Evolutionary conservation across 2,329 filamentous ascomycete genomes (phyloP).

Genomic region (Neonectria ditissima): DNA sequence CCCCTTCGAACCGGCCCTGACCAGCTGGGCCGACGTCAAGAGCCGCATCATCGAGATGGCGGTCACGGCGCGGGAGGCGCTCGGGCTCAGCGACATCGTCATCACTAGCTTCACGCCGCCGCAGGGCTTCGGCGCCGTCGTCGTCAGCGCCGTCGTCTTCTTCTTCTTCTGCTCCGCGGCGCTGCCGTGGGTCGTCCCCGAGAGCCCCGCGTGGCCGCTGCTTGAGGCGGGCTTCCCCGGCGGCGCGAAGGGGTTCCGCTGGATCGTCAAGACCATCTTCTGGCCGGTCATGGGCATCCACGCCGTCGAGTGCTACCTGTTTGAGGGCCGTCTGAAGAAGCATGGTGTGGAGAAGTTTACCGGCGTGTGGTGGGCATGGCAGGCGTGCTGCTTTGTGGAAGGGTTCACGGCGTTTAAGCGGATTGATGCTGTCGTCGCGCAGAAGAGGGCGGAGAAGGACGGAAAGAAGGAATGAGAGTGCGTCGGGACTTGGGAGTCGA

Average conservation of each 20-base stretch:
- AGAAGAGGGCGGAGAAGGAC: slow-evolving; percentile 56
- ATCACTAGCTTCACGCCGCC: slow-evolving; percentile 58
- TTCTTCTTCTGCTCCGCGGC: slow-evolving; percentile 65
- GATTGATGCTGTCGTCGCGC: slow-evolving; percentile 62
- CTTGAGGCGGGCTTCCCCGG: slow-evolving; percentile 66
- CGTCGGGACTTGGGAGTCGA: no score
- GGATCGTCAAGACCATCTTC: slow-evolving; percentile 70
- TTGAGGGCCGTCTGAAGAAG: slow-evolving; percentile 61
- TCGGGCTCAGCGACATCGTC: slow-evolving; percentile 67
- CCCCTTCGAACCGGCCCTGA: slow-evolving; percentile 77
- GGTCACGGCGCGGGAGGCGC: slow-evolving; percentile 64
- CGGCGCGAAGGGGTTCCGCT: slow-evolving; percentile 69
- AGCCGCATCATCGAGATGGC: slow-evolving; percentile 79
- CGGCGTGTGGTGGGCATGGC: slow-evolving; percentile 68
- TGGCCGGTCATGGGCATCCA: slow-evolving; percentile 74
- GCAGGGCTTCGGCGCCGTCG: slow-evolving; percentile 58
- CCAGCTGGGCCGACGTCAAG: slow-evolving; percentile 74
- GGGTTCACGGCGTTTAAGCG: slow-evolving; percentile 63
- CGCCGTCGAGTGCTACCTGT: slow-evolving; percentile 67
- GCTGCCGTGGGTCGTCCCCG: slow-evolving; percentile 63
- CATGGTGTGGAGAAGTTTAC: slow-evolving; percentile 61
- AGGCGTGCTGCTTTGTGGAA: slow-evolving; percentile 64
- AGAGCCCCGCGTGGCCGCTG: slow-evolving; percentile 61
- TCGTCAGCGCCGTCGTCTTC: slow-evolving; percentile 66
- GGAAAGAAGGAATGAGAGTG: slow-evolving; percentile 53